Conservation (phyloP, 148 eudicot species). For the Silene conica region DNA sequence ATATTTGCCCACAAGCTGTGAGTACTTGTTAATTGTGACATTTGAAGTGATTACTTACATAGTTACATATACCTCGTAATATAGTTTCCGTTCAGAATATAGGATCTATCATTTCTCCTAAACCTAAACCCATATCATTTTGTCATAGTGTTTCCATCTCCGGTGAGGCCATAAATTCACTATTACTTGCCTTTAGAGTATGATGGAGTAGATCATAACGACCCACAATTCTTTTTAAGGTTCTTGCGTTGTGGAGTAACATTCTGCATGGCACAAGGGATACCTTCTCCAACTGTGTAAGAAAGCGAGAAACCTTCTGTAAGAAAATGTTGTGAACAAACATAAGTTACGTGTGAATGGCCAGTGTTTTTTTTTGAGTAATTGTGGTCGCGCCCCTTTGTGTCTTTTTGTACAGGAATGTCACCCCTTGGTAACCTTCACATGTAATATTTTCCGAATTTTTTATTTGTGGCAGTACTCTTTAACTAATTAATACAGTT, state of each 20-base stretch:
- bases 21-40: constrained; percentile 29
- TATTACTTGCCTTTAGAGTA: neutral
- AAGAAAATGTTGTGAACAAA: neutral
- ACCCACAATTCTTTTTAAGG: neutral
- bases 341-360: neutral
- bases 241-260: no score
- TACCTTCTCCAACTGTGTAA: neutral
- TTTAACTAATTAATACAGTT: no score
- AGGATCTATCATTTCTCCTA: neutral
- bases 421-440: no score
- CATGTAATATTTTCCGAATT: no score
- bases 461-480: neutral
- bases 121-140: neutral
- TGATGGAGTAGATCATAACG: neutral
- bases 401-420: no score
- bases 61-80: neutral
- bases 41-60: constrained; percentile 1
- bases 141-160: neutral
- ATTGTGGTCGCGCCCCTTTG: no score
- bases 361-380: neutral
- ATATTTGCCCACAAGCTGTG: constrained; percentile 64
- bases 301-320: neutral
- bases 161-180: neutral
- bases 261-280: neutral
- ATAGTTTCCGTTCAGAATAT: neutral